Evolutionary conservation across 129 eudicot genomes (phyloP), one percentile per base, ranked within the genome.

Genomic region (Kitagawia praeruptora): DNA sequence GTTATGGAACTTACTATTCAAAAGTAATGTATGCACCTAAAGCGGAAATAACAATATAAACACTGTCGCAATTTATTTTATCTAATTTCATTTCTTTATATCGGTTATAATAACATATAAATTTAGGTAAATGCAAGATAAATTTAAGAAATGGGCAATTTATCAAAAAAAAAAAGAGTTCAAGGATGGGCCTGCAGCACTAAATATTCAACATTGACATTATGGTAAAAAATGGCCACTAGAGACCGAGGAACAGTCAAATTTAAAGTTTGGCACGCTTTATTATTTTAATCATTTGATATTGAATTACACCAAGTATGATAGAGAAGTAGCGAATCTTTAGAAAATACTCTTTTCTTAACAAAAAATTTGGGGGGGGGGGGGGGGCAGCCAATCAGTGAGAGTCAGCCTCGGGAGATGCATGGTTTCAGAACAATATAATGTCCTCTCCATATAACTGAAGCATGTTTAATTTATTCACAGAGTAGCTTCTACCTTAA

Each of bases 401-500:
- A 48, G 56, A 31, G 47, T 42, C 37, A n/a, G 28, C 34, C 16
- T 34, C 19, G 9, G 31, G 37, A 42, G 27, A 73, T 42, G 27
- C 16, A n/a, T 42, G 37, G 53, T 41, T 71, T 27, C 44, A 8
- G 19, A 73, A 40, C 7, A 41, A 21, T 19, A 31, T 73, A 19
- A 21, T 10, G 49, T 12, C 54, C 28, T 21, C 53, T 70, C 28
- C 75, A 16, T 75, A 3, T 74, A 28, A 37, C 39, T 27, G 15
- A 75, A 14, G 5, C 58, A 28, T 15, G 16, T 27, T 27, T 47
- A 21, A 23, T 5, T 3, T 25, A 12, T 44, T 23, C 38, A 21
- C 47, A 38, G 40, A 39, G 56, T 25, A 45, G 27, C 70, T 14
- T 64, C 87, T 87, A 96, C 99, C 98, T 96, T 96, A 76, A 96